These are phyloP conservation scores for Hansfordia pulvinata DNA, from an alignment of 2,329 filamentous ascomycete genomes.

Conservation along the genomic window DNA sequence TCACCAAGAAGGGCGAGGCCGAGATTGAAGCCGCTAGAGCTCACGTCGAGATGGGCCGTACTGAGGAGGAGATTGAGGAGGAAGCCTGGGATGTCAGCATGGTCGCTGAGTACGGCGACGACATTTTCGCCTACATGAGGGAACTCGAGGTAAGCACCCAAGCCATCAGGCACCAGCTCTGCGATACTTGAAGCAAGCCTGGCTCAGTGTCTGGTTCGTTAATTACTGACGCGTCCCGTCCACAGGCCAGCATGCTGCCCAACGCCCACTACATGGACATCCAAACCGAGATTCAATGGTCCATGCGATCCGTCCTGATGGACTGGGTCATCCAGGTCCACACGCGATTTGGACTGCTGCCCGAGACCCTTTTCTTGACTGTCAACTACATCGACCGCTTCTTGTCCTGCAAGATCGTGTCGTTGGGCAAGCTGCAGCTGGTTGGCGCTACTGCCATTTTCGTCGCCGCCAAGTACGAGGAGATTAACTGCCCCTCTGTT, in stretches of 20 bases:
- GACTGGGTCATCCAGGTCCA: constrained; percentile 98
- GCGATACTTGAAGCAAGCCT: too few relatives aligned
- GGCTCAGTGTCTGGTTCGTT: too few relatives aligned
- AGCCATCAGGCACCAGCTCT: not conserved
- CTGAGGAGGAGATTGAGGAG: constrained; percentile 68
- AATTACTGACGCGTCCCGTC: constrained; percentile 7
- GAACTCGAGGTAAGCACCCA: constrained; percentile 59
- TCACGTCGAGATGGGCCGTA: constrained; percentile 52
- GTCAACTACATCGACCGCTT: constrained; percentile 98
- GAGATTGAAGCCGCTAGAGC: constrained; percentile 57
- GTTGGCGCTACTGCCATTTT: constrained; percentile 94
- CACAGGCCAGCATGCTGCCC: constrained; percentile 64
- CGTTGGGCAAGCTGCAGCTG: constrained; percentile 85
- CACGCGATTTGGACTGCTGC: constrained; percentile 75
- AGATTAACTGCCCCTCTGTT: constrained; percentile 94
- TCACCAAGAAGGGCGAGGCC: constrained; percentile 52
- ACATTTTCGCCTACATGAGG: constrained; percentile 89
- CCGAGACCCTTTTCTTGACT: constrained; percentile 86
- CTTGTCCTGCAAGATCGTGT: constrained; percentile 86
- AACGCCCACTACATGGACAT: constrained; percentile 93
- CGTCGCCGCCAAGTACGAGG: constrained; percentile 94
- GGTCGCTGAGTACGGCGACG: constrained; percentile 92
- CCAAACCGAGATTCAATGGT: constrained; percentile 97
- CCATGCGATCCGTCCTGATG: constrained; percentile 93
- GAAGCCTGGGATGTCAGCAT: constrained; percentile 91